These are phyloP conservation scores for Lactifluus echinatus DNA, from an alignment of 768 basidiomycete species.

Conservation along the genomic window DNA sequence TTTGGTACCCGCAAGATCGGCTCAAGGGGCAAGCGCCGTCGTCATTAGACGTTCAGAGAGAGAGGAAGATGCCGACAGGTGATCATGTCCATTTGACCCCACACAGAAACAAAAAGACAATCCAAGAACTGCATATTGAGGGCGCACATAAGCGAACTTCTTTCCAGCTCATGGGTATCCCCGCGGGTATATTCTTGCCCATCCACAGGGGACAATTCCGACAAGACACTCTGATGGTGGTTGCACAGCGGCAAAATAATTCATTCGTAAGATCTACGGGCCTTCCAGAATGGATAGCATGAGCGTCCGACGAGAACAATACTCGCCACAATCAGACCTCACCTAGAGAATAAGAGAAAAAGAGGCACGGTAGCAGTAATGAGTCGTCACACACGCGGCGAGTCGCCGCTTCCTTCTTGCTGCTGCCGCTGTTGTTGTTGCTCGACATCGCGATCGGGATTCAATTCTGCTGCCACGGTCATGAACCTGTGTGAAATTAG, in stretches of 20 bases:
- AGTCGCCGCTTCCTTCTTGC: not conserved
- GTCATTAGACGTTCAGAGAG: slow-evolving; percentile 7
- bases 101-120: slow-evolving; percentile 16
- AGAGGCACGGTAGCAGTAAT: too few relatives aligned
- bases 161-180: slow-evolving; percentile 11
- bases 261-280: slow-evolving; percentile 9
- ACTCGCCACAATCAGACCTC: not conserved
- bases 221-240: slow-evolving; percentile 9
- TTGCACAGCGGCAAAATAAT: not conserved
- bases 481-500: slow-evolving; percentile 34
- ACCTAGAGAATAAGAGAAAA: not conserved
- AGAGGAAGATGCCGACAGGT: slow-evolving; percentile 16
- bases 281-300: slow-evolving; percentile 5
- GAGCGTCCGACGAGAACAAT: slow-evolving; percentile 3
- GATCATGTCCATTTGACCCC: slow-evolving; percentile 14
- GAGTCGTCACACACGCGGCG: not conserved
- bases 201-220: slow-evolving; percentile 8
- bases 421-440: not conserved
- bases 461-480: slow-evolving; percentile 40
- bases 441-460: slow-evolving; percentile 24
- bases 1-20: slow-evolving; percentile 11
- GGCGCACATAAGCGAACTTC: slow-evolving; percentile 5
- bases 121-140: slow-evolving; percentile 14
- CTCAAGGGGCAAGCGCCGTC: slow-evolving; percentile 14
- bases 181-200: slow-evolving; percentile 15